Conservation (phyloP, 2,329 filamentous ascomycete species). For the Hortaea werneckii region DNA sequence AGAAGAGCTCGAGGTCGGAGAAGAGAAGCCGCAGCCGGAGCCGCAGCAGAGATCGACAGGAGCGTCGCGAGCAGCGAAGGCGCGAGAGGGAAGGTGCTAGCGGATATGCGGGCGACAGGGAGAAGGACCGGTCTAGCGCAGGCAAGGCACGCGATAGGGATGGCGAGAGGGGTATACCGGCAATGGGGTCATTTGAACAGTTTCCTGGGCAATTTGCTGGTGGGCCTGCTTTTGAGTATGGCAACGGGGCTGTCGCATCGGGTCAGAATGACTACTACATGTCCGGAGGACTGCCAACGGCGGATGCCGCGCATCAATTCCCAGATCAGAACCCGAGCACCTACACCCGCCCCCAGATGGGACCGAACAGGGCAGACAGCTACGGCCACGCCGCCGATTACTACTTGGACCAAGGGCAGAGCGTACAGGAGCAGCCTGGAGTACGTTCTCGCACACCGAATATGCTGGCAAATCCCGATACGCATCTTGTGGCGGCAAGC, state of each 20-base stretch:
- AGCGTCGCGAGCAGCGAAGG: constrained; percentile 7
- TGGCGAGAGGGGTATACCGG: constrained; percentile 16
- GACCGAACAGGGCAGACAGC: constrained; percentile 27
- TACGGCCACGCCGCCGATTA: constrained; percentile 51
- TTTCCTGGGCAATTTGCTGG: constrained; percentile 22
- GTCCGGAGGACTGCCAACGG: constrained; percentile 22
- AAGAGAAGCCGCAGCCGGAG: constrained; percentile 7
- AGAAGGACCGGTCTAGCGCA: constrained; percentile 9
- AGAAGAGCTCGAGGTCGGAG: constrained; percentile 14
- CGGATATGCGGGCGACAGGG: background rate
- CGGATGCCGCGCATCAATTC: constrained; percentile 39
- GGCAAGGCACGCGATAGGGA: constrained; percentile 17
- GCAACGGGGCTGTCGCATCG: background rate
- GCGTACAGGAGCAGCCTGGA: constrained; percentile 50
- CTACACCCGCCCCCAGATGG: constrained; percentile 35
- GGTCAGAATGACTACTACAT: constrained; percentile 10
- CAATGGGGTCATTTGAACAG: constrained; percentile 22
- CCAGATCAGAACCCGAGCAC: constrained; percentile 45
- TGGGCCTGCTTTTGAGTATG: background rate
- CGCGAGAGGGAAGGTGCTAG: constrained; percentile 4
- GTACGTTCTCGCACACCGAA: constrained; percentile 43
- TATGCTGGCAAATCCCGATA: constrained; percentile 43
- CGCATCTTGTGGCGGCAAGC: constrained; percentile 45
- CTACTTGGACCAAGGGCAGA: constrained; percentile 53
- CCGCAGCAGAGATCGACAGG: constrained; percentile 15